Percentiles rank a stretch among this genome's conserved stretches.
Evolutionary conservation across 371 early-diverging fungal species (phyloP).

Genomic region (Gilbertella persicaria): DNA sequence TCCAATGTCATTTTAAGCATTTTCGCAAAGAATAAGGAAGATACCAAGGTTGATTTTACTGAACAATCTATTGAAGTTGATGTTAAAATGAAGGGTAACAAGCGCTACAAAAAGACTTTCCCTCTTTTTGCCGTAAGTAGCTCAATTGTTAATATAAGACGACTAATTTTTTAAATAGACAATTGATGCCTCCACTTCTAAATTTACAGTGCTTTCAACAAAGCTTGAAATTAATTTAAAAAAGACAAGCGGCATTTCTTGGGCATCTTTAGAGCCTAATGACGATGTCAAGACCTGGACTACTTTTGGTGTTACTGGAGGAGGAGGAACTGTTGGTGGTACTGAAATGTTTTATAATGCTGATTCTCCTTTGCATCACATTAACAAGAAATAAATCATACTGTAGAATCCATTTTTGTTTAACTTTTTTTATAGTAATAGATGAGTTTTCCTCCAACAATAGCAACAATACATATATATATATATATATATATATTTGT

Average conservation of each 20-base stretch:
- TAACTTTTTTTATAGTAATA: not conserved
- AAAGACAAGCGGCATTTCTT: slow-evolving; percentile 85
- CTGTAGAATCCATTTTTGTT: not conserved
- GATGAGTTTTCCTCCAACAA: no score
- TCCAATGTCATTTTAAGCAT: slow-evolving; percentile 82
- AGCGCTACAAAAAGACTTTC: slow-evolving; percentile 59
- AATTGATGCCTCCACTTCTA: slow-evolving; percentile 70
- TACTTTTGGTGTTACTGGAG: slow-evolving; percentile 82
- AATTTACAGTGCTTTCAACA: slow-evolving; percentile 75
- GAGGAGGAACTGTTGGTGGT: slow-evolving; percentile 59
- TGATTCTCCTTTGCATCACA: slow-evolving; percentile 30
- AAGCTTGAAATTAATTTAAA: slow-evolving; percentile 86
- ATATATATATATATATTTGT: no score
- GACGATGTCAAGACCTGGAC: slow-evolving; percentile 73
- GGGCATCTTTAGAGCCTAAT: slow-evolving; percentile 81
- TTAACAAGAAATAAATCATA: slow-evolving; percentile 11
- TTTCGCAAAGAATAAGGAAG: slow-evolving; percentile 87
- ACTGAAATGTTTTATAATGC: slow-evolving; percentile 49
- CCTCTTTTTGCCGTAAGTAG: slow-evolving; percentile 55
- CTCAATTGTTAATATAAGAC: slow-evolving; percentile 1
- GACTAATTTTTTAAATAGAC: slow-evolving; percentile 32
- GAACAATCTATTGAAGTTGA: slow-evolving; percentile 36
- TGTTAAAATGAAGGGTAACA: slow-evolving; percentile 61
- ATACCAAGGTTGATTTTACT: slow-evolving; percentile 66
- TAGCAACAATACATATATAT: no score